phyloP scores from a whole-genome alignment of 2,329 filamentous ascomycete genomes.

The Penicillium sp. region DNA sequence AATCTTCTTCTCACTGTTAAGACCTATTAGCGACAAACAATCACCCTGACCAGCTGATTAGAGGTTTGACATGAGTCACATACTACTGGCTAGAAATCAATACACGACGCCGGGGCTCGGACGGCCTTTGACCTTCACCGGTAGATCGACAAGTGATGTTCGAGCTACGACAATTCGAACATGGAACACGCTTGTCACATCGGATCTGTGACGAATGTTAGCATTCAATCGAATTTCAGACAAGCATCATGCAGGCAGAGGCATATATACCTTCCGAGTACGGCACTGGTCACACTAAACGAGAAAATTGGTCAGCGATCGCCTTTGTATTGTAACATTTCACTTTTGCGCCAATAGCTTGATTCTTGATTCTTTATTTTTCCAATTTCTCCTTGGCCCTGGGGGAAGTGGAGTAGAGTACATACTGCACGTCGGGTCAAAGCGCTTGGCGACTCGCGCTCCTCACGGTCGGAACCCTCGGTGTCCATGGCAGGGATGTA shows the following conservation, averaged over 20 bases:
- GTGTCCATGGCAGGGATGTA: conserved; percentile 35
- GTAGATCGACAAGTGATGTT: conserved; percentile 47
- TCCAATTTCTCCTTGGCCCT: conserved; percentile 1
- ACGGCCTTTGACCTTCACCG: conserved; percentile 42
- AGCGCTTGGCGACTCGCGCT: conserved; percentile 24
- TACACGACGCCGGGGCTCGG: conserved; percentile 48
- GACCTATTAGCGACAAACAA: conserved; percentile 9
- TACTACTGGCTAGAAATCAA: conserved; percentile 53
- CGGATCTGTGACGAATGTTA: conserved; percentile 40
- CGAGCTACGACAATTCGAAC: conserved; percentile 49
- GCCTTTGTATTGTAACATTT: not conserved
- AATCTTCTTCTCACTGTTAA: conserved; percentile 58
- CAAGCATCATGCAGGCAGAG: not conserved
- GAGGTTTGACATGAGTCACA: conserved; percentile 16
- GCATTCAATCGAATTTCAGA: not conserved
- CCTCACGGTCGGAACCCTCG: conserved; percentile 38
- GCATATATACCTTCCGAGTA: conserved; percentile 37
- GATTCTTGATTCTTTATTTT: not conserved
- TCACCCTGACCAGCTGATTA: not conserved
- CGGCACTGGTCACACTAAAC: conserved; percentile 45
- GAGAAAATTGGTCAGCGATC: conserved; percentile 14
- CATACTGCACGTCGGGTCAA: conserved; percentile 40
- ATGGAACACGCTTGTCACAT: conserved; percentile 51
- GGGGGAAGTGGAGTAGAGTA: conserved; percentile 19
- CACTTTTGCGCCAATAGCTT: conserved; percentile 1